These are phyloP conservation scores for Saturnispora serradocipensis DNA, from an alignment of 805 yeast species.

Conservation along the genomic window DNA sequence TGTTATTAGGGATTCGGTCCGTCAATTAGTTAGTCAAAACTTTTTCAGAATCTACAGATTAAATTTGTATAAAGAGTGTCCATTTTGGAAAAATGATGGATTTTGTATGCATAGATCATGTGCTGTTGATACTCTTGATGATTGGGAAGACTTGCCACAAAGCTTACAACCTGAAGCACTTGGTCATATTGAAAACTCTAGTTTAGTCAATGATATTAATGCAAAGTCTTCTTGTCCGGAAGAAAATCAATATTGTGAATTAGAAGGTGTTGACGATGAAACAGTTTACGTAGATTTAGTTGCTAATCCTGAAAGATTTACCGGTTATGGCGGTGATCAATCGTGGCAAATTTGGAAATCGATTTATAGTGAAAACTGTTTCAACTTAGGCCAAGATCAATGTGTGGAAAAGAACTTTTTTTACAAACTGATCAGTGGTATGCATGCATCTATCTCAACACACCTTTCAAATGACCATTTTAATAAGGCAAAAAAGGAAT, in stretches of 20 bases:
- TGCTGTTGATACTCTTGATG: constrained; percentile 78
- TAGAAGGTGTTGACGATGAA: constrained; percentile 48
- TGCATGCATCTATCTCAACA: constrained; percentile 93
- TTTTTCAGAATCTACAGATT: constrained; percentile 84
- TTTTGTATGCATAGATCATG: constrained; percentile 83
- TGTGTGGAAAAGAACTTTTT: constrained; percentile 86
- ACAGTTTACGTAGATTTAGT: constrained; percentile 79
- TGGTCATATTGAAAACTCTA: constrained; percentile 38
- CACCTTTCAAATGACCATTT: constrained; percentile 82
- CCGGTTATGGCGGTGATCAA: constrained; percentile 92
- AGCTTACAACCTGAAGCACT: constrained; percentile 66
- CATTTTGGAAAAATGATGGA: constrained; percentile 75
- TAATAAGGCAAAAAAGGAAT: constrained; percentile 58
- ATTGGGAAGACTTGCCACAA: constrained; percentile 62
- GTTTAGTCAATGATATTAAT: constrained; percentile 28
- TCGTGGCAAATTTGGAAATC: constrained; percentile 89
- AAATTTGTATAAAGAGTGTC: constrained; percentile 75
- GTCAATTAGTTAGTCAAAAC: constrained; percentile 55
- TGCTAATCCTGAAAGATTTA: constrained; percentile 90
- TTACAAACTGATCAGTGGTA: constrained; percentile 78
- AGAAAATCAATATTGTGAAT: constrained; percentile 54
- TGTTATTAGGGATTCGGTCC: constrained; percentile 46
- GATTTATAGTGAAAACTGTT: constrained; percentile 87
- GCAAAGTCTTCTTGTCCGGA: constrained; percentile 9
- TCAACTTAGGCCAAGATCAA: constrained; percentile 36